Conservation (phyloP, 352 stramenopile genomes). For the Phytophthora ohioensis region DNA sequence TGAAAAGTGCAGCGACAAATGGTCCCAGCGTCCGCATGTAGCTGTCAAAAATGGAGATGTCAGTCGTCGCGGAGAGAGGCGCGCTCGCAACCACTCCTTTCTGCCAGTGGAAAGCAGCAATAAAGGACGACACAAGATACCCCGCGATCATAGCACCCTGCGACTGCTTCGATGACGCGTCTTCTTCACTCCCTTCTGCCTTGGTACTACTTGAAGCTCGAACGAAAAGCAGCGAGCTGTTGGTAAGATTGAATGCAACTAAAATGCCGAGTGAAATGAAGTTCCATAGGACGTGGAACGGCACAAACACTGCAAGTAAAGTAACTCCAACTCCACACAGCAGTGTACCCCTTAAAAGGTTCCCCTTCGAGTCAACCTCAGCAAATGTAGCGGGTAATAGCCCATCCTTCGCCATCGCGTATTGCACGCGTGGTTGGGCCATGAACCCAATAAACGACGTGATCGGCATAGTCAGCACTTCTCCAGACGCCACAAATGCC, state of each 20-base stretch:
- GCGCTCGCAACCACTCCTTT: constrained; percentile 63
- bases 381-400: constrained; percentile 92
- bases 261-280: constrained; percentile 93
- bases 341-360: constrained; percentile 76
- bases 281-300: constrained; percentile 89
- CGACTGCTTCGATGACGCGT: constrained; percentile 8
- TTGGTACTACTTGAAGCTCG: constrained; percentile 46
- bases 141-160: constrained; percentile 53
- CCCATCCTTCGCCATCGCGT: constrained; percentile 94
- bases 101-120: constrained; percentile 81
- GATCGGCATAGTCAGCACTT: constrained; percentile 95
- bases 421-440: constrained; percentile 92
- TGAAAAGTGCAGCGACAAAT: constrained; percentile 58
- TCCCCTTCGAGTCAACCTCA: constrained; percentile 69
- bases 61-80: constrained; percentile 26
- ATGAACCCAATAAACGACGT: constrained; percentile 96
- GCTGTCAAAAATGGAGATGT: constrained; percentile 47
- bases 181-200: constrained; percentile 11
- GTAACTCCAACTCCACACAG: constrained; percentile 62
- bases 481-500: constrained; percentile 89
- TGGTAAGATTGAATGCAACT: constrained; percentile 92
- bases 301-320: constrained; percentile 75
- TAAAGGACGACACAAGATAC: constrained; percentile 68
- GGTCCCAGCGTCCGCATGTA: constrained; percentile 68
- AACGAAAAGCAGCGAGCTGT: constrained; percentile 81